Conservation (phyloP, 2,329 filamentous ascomycete species). For the Xylariaceae sp. region DNA sequence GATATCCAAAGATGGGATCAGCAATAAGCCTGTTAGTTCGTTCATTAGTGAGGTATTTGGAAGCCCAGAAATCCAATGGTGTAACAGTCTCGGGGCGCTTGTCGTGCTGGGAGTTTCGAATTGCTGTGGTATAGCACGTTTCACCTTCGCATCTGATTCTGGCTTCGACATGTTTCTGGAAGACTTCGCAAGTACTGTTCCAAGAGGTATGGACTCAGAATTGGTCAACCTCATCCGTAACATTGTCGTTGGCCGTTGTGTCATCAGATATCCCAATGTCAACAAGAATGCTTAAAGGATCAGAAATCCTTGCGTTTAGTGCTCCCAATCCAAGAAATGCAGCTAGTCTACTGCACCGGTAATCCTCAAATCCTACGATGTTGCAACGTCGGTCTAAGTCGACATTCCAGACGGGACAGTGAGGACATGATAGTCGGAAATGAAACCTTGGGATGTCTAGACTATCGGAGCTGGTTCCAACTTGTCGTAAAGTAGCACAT, state of each 20-base stretch:
- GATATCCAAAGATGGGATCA: not conserved
- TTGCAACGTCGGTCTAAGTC: too few species aligned
- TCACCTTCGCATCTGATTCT: not conserved
- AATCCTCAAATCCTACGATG: too few species aligned
- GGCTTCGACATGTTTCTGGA: not conserved
- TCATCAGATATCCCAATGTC: not conserved
- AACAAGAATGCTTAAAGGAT: not conserved
- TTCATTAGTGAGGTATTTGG: not conserved
- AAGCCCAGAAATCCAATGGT: not conserved
- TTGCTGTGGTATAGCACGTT: not conserved
- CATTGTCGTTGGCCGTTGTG: not conserved
- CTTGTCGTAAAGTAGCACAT: too few species aligned
- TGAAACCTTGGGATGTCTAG: too few species aligned
- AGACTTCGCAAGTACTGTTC: not conserved
- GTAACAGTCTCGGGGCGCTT: not conserved
- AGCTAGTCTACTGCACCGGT: not conserved
- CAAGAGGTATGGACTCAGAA: not conserved
- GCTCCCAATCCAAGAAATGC: not conserved
- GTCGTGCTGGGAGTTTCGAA: not conserved
- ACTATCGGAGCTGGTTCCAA: too few species aligned
- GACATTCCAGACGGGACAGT: too few species aligned
- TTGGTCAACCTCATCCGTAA: too few species aligned
- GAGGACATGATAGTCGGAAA: too few species aligned
- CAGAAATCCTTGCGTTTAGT: not conserved
- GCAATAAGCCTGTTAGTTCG: not conserved